Evolutionary conservation across 495 filamentous ascomycete species (phyloP).

Genomic region (Xylaria castorea): DNA sequence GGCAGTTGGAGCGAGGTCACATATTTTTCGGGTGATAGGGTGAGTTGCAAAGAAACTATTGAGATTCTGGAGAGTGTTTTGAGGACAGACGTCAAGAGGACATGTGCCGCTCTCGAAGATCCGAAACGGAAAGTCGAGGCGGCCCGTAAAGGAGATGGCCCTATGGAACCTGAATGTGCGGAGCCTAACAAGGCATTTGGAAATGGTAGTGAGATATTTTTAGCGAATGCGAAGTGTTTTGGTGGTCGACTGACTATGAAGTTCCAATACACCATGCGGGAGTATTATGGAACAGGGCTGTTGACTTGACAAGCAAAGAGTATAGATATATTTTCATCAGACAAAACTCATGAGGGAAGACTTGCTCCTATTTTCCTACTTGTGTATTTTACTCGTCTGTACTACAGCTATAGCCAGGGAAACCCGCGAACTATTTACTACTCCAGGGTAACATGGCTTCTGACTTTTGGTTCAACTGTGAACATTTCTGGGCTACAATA

Average conservation of each 20-base stretch:
- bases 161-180: not conserved
- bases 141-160: not conserved
- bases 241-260: not conserved
- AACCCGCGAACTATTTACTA: not conserved
- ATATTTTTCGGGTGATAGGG: constrained; percentile 9
- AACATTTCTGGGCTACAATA: not conserved
- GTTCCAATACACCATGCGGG: not conserved
- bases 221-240: not conserved
- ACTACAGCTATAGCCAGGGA: not conserved
- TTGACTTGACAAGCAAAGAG: not conserved
- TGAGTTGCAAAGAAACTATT: not conserved
- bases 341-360: not conserved
- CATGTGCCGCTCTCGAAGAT: not conserved
- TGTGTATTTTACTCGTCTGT: not conserved
- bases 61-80: not conserved
- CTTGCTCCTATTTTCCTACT: too few relatives aligned
- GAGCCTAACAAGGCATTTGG: constrained; percentile 3
- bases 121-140: not conserved
- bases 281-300: not conserved
- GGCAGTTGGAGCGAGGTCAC: not conserved
- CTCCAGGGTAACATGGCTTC: not conserved
- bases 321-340: not conserved
- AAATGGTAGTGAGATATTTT: not conserved
- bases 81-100: not conserved
- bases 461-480: not conserved